Base-by-base conservation (phyloP, 2,329 filamentous ascomycete species). In the Monosporascus ibericus region DNA sequence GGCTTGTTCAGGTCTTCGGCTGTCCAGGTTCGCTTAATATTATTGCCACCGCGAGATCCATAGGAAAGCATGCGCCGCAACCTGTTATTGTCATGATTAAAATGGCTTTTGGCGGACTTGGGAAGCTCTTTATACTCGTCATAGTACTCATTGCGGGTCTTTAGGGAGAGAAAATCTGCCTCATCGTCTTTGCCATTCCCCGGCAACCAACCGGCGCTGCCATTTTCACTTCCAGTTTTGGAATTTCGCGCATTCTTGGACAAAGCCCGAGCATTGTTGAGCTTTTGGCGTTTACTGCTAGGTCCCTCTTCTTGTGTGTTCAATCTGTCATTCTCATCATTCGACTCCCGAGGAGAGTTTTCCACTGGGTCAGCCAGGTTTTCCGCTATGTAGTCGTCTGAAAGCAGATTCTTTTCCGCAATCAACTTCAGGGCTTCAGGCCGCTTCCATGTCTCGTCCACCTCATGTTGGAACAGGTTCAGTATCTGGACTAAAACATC, bases 401-500 rank as follows among this genome's bases (percentile, higher is more conserved):
- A 20, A 20, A 60, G 49, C 5, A 65, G 46, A 25, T 61, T 58
- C 48, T 44, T 61, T 14, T 54, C 47, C 11, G 37, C 14, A 3
- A 63, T 22, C 3, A 66, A 56, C 40, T 57, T 49, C 30, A 53
- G 38, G 1, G 51, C 64, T 15, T 63, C 60, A 1, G 50, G 52
- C 5, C 49, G 60, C 9, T 59, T 24, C 62, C 61, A 65, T 15
- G 59, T 57, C 1, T 58, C 47, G 5, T 54, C 48, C 1, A 64
- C 44, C 48, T 66, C 64, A 15, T 22, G 44, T n/a, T 67, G 63
- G 25, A 65, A 65, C 1, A 63, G 54, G 42, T 66, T 66, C 1
- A 67, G 54, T 0, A 67, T 52, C 8, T 54, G 44, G 2, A 65
- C 62, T 1, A 67, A 30, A 4, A 60, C 48, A 14, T 49, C 36